phyloP scores from a whole-genome alignment of 73 alveolate species.

The Paraurostyla sp. region DNA sequence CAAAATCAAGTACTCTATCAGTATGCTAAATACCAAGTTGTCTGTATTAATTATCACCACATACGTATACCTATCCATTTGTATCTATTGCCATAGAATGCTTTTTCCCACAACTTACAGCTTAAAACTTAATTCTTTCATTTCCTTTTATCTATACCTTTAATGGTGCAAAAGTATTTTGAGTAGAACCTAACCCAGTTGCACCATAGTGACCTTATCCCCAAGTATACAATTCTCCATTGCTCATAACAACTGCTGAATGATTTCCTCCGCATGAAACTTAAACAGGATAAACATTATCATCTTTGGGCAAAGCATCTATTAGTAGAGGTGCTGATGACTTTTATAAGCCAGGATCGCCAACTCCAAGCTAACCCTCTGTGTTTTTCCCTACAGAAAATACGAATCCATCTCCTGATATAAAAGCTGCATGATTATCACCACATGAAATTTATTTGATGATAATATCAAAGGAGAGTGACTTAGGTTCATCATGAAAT shows the following conservation, averaged over 20 bases:
- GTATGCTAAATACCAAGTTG: neutral
- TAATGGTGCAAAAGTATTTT: constrained; percentile 43
- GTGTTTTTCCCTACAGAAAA: constrained; percentile 46
- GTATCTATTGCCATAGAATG: constrained; percentile 17
- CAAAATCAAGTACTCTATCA: constrained; percentile 10
- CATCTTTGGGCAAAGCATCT: constrained; percentile 47
- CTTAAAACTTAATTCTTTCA: neutral
- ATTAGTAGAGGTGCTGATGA: constrained; percentile 52
- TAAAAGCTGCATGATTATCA: constrained; percentile 46
- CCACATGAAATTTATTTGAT: constrained; percentile 58
- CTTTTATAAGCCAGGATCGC: neutral
- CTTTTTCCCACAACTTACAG: constrained; percentile 47
- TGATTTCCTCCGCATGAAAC: constrained; percentile 47
- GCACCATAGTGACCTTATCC: constrained; percentile 47
- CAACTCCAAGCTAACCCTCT: constrained; percentile 58
- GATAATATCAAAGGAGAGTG: constrained; percentile 48
- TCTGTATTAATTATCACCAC: constrained; percentile 37
- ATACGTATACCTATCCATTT: neutral
- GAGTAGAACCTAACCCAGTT: neutral
- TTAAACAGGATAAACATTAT: neutral
- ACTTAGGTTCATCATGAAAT: constrained; percentile 38
- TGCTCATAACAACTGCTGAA: constrained; percentile 2
- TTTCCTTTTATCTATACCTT: neutral
- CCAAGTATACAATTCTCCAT: constrained; percentile 55
- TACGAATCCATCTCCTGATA: constrained; percentile 51